Base-by-base conservation (phyloP, 2,329 filamentous ascomycete species). In the Colletotrichum destructivum region DNA sequence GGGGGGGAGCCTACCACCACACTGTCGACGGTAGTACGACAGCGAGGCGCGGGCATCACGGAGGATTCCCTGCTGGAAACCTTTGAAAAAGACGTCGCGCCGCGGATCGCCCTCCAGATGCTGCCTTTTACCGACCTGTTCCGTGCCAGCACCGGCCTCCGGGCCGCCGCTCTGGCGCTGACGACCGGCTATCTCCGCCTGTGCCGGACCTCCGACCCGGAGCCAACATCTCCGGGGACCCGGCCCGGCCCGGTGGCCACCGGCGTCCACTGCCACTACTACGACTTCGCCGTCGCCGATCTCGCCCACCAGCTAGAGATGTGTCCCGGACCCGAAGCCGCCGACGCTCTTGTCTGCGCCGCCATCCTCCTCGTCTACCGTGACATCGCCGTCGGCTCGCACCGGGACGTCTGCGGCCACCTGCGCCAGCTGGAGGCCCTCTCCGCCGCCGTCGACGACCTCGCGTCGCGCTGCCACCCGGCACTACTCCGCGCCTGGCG, bases 281-380 rank as follows among this genome's bases (percentile, higher is more conserved):
- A 62, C 59, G 46, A 62, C 44, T 62, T 62, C 40, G 42, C 59
- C n/a, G 59, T 62, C 44, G 44, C 42, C 42, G 59, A 62, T 31
- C 23, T 62, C 44, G 38, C 44, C 18, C 44, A 52, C 35, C 59
- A 62, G 23, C 46, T 62, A 18, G 35, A 23, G 13, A 44, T 44
- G 21, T 5, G 44, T 38, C 59, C 59, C 16, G 13, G 44, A 13
- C 42, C 26, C 5, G 59, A 52, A 3, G 26, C 26, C 26, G 59
- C 44, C 9, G 59, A 51, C 44, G 23, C 23, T 4, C 42, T 62
- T 5, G 42, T 62, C 15, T 23, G 59, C 8, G 49, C 59, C 26
- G 13, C 31, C 44, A 46, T 62, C 23, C 59, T 62, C 42, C 44
- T 62, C 42, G 40, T 62, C 23, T 47, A 62, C n/a, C 59, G 59